Conservation (phyloP, 176 grass and related monocot genomes). For the Otatea glauca region DNA sequence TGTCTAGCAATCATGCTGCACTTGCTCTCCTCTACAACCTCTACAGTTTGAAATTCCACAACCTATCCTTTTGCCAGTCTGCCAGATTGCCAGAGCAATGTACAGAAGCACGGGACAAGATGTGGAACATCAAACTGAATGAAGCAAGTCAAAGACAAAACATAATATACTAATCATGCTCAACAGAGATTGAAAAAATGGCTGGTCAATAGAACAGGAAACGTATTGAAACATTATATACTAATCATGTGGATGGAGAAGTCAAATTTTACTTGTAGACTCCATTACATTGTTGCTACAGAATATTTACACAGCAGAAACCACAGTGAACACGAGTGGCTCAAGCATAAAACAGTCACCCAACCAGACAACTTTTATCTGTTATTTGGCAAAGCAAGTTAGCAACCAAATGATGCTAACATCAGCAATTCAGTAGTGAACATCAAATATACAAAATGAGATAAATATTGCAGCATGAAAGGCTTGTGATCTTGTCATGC, state of each 20-base stretch:
- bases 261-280: background rate
- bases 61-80: background rate
- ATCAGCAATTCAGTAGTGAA: conserved; percentile 31
- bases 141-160: background rate
- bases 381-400: conserved; percentile 2
- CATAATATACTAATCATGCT: conserved; percentile 1
- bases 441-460: conserved; percentile 24
- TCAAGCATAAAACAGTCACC: background rate
- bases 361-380: background rate
- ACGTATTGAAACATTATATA: background rate
- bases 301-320: conserved; percentile 10
- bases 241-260: too few relatives aligned
- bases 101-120: background rate
- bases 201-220: background rate
- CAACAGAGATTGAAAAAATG: background rate
- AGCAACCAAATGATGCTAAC: conserved; percentile 19
- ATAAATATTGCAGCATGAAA: conserved; percentile 29
- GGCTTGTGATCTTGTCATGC: background rate
- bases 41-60: background rate
- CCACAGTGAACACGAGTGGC: background rate
- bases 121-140: background rate
- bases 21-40: conserved; percentile 18
- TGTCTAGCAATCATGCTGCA: background rate
- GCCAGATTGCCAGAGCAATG: background rate
- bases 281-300: background rate